Evolutionary conservation across 371 early-diverging fungal species (phyloP).

Genomic region (Lichtheimia hyalospora): DNA sequence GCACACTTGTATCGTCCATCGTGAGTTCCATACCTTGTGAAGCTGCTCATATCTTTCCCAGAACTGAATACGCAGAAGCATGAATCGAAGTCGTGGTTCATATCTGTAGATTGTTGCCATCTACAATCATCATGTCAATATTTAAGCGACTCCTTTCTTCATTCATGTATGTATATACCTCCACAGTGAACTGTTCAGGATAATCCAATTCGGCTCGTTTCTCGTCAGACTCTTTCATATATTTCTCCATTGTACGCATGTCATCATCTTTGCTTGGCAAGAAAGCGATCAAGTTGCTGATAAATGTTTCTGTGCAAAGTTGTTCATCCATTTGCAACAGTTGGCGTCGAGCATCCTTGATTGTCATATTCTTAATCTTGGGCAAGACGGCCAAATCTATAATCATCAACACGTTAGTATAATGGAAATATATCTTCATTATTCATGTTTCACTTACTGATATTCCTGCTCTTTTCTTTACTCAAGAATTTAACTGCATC

Average conservation of each 20-base stretch:
- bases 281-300: slow-evolving; percentile 35
- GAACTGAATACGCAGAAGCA: slow-evolving; percentile 50
- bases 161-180: slow-evolving; percentile 23
- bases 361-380: slow-evolving; percentile 16
- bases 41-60: slow-evolving; percentile 47
- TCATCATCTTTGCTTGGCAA: slow-evolving; percentile 43
- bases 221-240: slow-evolving; percentile 34
- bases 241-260: slow-evolving; percentile 34
- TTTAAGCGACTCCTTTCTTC: no score
- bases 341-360: slow-evolving; percentile 17
- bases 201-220: slow-evolving; percentile 47
- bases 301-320: slow-evolving; percentile 30
- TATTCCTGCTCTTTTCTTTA: slow-evolving; percentile 40
- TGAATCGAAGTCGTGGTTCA: slow-evolving; percentile 45
- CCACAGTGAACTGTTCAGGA: slow-evolving; percentile 56
- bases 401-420: not conserved
- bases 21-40: slow-evolving; percentile 18
- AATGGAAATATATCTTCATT: no score
- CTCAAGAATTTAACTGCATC: slow-evolving; percentile 31
- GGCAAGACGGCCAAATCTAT: slow-evolving; percentile 27
- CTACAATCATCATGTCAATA: slow-evolving; percentile 18
- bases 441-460: slow-evolving; percentile 23
- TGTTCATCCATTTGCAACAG: slow-evolving; percentile 29
- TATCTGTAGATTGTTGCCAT: slow-evolving; percentile 53
- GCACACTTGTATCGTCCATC: not conserved